A percentile compares a stretch with the other conserved stretches of the same genome.
Evolutionary conservation across 805 yeast species (phyloP).

Genomic region (Kuraishia hungarica): DNA sequence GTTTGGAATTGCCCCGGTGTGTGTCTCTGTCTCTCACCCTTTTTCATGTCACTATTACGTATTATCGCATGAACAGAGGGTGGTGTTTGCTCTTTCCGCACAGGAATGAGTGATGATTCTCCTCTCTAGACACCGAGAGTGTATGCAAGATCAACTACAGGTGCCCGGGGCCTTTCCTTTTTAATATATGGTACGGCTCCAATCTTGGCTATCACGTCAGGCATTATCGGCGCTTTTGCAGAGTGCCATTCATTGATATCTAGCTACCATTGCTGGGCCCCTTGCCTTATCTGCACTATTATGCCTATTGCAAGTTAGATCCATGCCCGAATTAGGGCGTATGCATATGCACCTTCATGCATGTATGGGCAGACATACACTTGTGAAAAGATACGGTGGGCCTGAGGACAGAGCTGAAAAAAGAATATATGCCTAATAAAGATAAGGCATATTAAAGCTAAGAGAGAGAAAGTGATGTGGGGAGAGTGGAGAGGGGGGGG

Average conservation of each 20-base stretch:
- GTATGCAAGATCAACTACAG: background rate
- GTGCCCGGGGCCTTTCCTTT: background rate
- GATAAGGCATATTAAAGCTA: background rate
- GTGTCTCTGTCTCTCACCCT: background rate
- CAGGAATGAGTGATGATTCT: background rate
- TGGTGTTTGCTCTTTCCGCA: background rate
- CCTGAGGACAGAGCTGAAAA: background rate
- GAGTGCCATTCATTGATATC: background rate
- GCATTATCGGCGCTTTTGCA: background rate
- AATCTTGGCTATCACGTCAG: background rate
- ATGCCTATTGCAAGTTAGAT: background rate
- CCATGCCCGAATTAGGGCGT: background rate
- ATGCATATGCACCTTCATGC: background rate
- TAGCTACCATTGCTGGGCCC: background rate
- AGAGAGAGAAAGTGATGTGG: background rate
- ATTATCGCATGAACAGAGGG: background rate
- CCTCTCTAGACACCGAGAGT: background rate
- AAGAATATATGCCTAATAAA: background rate
- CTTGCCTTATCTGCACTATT: background rate
- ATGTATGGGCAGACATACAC: background rate
- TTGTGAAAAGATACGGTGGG: background rate
- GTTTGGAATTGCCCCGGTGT: background rate
- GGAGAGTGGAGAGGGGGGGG: background rate
- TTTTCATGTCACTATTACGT: background rate
- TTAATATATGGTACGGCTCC: background rate